Base-by-base conservation (phyloP, 768 basidiomycete genomes). In the Flagelloscypha sp. region DNA sequence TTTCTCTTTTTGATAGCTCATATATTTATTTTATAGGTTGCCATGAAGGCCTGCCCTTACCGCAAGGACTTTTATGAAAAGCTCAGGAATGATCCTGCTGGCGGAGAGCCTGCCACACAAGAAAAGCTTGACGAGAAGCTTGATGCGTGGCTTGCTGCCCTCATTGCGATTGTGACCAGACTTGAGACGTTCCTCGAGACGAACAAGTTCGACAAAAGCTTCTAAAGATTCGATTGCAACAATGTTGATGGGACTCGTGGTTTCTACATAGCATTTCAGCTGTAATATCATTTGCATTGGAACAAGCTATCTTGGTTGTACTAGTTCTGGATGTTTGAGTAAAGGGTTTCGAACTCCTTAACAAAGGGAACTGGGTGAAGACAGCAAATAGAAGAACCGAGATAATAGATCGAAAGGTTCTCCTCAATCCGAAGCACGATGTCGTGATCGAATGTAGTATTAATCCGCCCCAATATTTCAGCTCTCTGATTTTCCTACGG, bases 41-140 rank as follows among this genome's bases (percentile, higher is more conserved):
- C 77, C 6, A 72, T 80, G 70, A 78, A 65, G 35, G 76, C 76
- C 29, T 69, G 81, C 61, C 69, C 84, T 3, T 71, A 74, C 45
- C 81, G 82, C 24, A 63, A 58, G 13, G 71, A 72, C 44, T 84
- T 87, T 51, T 85, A 81, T 43, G 58, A 62, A 18, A 81, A 82
- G 36, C 68, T 87, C 24, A 71, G 77, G 6, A 61, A 66, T 4
- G 78, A 79, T 42, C 68, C 72, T 17, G 55, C 63, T 12, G 74
- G 78, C 4, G 77, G 72, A 11, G 45, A 61, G 12, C 38, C 66
- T 21, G 63, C 58, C 25, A 44, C 61, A 5, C 53, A 61, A 30
- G 77, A 75, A 36, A 65, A 68, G 37, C 61, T 87, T 36, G 61
- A 66, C 46, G 55, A 59, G n/a, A 72, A 74, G 30, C 57, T 87